These are phyloP conservation scores for Blastobotrys mokoenaii DNA, from an alignment of 805 yeast genomes.

Conservation along the genomic window DNA sequence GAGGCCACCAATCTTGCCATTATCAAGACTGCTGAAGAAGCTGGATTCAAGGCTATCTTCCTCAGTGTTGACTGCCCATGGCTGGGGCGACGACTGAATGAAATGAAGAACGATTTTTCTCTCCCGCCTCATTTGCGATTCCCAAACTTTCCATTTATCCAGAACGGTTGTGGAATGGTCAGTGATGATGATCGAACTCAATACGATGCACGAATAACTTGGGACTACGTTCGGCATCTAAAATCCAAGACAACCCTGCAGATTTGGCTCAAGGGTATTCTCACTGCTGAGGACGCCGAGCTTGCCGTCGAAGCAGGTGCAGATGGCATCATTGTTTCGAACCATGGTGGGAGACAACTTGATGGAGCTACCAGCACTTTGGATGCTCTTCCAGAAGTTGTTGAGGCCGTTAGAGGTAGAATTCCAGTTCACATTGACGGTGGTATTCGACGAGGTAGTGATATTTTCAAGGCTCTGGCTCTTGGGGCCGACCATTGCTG, in stretches of 20 bases:
- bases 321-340: conserved; percentile 56
- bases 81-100: conserved; percentile 38
- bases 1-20: conserved; percentile 3
- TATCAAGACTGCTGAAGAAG: conserved; percentile 9
- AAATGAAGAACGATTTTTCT: not conserved
- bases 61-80: conserved; percentile 49
- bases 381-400: conserved; percentile 55
- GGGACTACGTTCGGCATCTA: conserved; percentile 23
- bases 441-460: conserved; percentile 59
- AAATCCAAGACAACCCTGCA: conserved; percentile 34
- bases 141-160: conserved; percentile 5
- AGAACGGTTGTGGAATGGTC: conserved; percentile 1
- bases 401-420: conserved; percentile 29
- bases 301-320: conserved; percentile 51
- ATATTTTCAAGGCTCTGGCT: conserved; percentile 56
- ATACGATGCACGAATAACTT: conserved; percentile 16
- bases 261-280: conserved; percentile 52
- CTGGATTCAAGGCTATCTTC: conserved; percentile 34
- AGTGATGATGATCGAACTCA: conserved; percentile 6
- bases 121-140: conserved; percentile 3
- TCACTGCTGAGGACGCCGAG: conserved; percentile 54
- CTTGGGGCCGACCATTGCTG: conserved; percentile 61
- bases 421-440: conserved; percentile 57
- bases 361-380: conserved; percentile 55
- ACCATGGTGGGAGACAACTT: conserved; percentile 68